Conservation (phyloP, 2,329 filamentous ascomycete genomes). For the Ceratocystis variospora region DNA sequence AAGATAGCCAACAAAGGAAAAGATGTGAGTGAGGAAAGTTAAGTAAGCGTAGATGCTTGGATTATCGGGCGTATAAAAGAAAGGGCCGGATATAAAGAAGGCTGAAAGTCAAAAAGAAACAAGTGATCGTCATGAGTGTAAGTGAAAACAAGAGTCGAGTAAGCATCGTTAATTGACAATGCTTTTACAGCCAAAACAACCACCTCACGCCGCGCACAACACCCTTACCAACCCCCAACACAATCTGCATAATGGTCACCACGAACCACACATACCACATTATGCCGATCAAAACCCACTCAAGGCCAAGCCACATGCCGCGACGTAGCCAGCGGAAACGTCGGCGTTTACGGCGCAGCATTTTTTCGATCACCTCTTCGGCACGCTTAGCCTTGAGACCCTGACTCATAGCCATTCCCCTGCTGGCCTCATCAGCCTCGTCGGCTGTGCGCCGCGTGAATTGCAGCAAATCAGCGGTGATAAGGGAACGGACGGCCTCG, state of each 20-base stretch:
- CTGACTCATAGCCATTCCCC: slow-evolving; percentile 61
- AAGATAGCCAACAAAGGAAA: background rate
- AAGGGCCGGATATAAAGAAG: background rate
- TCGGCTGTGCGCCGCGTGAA: slow-evolving; percentile 57
- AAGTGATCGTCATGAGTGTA: background rate
- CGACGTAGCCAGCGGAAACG: slow-evolving; percentile 61
- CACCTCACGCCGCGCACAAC: slow-evolving; percentile 51
- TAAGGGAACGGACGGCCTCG: slow-evolving; percentile 33
- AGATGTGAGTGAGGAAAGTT: background rate
- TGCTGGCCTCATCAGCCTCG: slow-evolving; percentile 64
- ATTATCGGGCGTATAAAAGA: background rate
- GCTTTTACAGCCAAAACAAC: slow-evolving; percentile 61
- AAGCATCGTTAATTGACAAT: background rate
- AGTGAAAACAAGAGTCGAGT: background rate
- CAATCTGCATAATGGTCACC: slow-evolving; percentile 59
- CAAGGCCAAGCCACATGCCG: slow-evolving; percentile 66
- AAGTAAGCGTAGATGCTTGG: background rate
- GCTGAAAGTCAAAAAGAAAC: background rate
- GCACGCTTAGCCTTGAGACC: slow-evolving; percentile 70
- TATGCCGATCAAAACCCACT: slow-evolving; percentile 75
- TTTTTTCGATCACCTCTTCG: slow-evolving; percentile 63
- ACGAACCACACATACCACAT: slow-evolving; percentile 94
- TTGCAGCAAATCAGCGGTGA: slow-evolving; percentile 41
- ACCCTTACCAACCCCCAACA: slow-evolving; percentile 49
- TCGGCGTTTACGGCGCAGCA: slow-evolving; percentile 53